Conservation (phyloP, 1,284 basidiomycete genomes). For the Athelia sp. region DNA sequence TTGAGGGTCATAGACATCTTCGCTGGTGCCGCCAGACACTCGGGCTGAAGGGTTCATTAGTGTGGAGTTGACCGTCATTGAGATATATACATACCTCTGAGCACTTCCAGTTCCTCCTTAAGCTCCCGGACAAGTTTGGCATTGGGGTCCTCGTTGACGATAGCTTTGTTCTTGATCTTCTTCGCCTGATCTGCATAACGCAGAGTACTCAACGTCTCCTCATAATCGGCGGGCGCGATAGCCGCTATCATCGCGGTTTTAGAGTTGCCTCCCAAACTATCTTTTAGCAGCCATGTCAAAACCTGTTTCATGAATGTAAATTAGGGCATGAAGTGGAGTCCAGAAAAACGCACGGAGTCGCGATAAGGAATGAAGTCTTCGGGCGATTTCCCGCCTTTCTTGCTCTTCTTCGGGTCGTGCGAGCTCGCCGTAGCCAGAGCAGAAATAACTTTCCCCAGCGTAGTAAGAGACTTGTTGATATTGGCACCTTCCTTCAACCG, state of each 20-base stretch:
- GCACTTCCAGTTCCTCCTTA: conserved; percentile 94
- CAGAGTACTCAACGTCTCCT: conserved; percentile 93
- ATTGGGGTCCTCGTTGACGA: conserved; percentile 99
- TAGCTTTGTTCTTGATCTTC: conserved; percentile 99
- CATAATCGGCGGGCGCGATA: conserved; percentile 96
- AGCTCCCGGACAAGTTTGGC: conserved; percentile 97
- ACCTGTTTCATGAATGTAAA: conserved; percentile 43
- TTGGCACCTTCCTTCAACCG: conserved; percentile 95
- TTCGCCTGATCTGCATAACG: conserved; percentile 98
- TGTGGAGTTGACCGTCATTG: conserved; percentile 2
- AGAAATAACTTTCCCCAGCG: conserved; percentile 96
- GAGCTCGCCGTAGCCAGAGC: conserved; percentile 79
- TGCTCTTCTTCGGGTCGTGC: conserved; percentile 66
- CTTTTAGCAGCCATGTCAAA: conserved; percentile 96
- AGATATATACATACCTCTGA: conserved; percentile 54
- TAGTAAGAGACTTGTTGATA: conserved; percentile 97
- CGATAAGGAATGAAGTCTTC: conserved; percentile 94
- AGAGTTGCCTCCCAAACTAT: conserved; percentile 92
- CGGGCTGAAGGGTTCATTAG: conserved; percentile 43
- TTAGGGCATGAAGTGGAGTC: conserved; percentile 1
- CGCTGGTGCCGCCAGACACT: conserved; percentile 57
- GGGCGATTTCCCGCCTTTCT: conserved; percentile 64
- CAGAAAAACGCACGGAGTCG: conserved; percentile 65
- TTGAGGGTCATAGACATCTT: conserved; percentile 82
- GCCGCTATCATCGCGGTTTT: conserved; percentile 98